Evolutionary conservation across 768 basidiomycete genomes (phyloP).

Genomic region (Boletus rubescentipes): DNA sequence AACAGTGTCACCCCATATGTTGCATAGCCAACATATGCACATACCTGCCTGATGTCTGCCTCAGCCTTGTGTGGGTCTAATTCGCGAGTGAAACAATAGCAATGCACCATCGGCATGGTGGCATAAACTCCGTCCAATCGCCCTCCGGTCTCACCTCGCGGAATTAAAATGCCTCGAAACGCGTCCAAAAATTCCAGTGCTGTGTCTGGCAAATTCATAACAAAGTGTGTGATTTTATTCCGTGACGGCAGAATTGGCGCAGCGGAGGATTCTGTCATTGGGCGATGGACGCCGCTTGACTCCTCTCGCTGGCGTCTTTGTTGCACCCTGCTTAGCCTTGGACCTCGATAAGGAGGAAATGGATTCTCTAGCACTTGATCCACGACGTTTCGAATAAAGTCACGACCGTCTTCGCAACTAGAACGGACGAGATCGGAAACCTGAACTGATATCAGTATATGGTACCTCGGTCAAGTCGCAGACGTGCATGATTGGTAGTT

Average conservation of each 20-base stretch:
- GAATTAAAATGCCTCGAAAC: constrained; percentile 69
- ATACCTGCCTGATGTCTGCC: constrained; percentile 77
- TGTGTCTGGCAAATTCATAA: constrained; percentile 97
- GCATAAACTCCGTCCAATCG: constrained; percentile 47
- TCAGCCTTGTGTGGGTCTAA: constrained; percentile 64
- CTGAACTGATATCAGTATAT: constrained; percentile 32
- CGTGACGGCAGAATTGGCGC: constrained; percentile 37
- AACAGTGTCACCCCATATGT: constrained; percentile 7
- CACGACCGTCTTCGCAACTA: constrained; percentile 81
- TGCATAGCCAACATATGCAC: constrained; percentile 26
- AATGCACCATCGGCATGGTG: constrained; percentile 87
- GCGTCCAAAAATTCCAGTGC: constrained; percentile 89
- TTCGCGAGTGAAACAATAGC: constrained; percentile 94
- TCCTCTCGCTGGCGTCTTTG: constrained; percentile 40
- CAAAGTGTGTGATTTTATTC: constrained; percentile 73
- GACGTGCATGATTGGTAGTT: constrained; percentile 68
- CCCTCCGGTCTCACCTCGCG: constrained; percentile 34
- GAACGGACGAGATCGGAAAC: constrained; percentile 68
- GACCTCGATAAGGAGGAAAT: constrained; percentile 57
- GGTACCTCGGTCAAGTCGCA: neutral
- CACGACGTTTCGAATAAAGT: constrained; percentile 71
- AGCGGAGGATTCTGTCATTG: constrained; percentile 5
- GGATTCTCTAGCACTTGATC: constrained; percentile 58
- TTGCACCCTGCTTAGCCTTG: constrained; percentile 35
- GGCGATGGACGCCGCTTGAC: neutral